Base-by-base conservation (phyloP, 345 rosid species). In the Aquilaria sinensis region DNA sequence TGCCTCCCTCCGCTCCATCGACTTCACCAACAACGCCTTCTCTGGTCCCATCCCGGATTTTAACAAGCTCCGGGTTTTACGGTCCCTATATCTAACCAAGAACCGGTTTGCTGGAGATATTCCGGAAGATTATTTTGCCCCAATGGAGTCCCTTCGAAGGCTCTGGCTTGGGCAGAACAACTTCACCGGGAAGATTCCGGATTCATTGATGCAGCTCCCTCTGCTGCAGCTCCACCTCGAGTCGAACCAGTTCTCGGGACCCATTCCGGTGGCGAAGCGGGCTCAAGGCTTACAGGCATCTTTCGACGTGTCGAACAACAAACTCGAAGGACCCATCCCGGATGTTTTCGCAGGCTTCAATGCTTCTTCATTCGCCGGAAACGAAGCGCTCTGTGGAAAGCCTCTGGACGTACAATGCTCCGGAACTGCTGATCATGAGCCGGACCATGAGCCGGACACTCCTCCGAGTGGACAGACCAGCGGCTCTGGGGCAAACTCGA, bases 211-310 rank as follows among this genome's bases (percentile, higher is more conserved):
- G 50, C 51, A 61, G 12, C 73, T 86, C 8, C 71, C 76, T 8
- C 80, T 90, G 15, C 67, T 37, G 51, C 92, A 83, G 72, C 75
- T 87, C 57, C 88, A 90, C 66, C 73, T 87, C n/a, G 87, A 90
- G 74, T 58, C 58, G 6, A 87, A 90, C 67, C 63, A 47, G 2
- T 83, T 87, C 66, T 68, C 92, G 1, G 97, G 97, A 29, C 8
- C 52, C 23, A 75, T 90, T 54, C 95, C 90, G 12, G 57, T 65
- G 11, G 56, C 46, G 54, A 67, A 0, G 61, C 61, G 41, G 56
- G 69, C 51, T 31, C 60, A 48, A 30, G 47, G 51, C 29, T 83
- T 9, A 61, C 62, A 31, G 62, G 74, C 3, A 5, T 90, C 10
- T 37, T 37, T 37, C 14, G 81, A 87, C 67, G 12, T 90, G n/a